Evolutionary conservation across 805 yeast genomes (phyloP), one percentile per base, ranked within the genome.

Genomic region (Candida silvatica): DNA sequence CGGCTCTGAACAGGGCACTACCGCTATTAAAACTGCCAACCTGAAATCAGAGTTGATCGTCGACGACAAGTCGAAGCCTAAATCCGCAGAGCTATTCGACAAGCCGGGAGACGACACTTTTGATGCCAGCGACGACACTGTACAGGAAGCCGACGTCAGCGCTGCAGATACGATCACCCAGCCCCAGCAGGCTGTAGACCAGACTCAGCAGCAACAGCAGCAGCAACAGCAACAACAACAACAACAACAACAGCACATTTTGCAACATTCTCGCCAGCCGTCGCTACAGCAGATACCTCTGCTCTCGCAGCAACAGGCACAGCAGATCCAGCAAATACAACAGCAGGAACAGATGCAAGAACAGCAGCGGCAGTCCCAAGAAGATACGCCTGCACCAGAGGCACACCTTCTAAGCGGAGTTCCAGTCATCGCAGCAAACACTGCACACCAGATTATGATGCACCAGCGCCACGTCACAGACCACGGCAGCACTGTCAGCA

Each of bases 291-390:
- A 7, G 12, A 7, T 8, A 22, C 24, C 24, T 22, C 11, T 7
- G 12, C 7, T 12, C 11, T 22, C 24, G 24, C 24, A 22, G 24
- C 58, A 52, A 35, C 57, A 53, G 27, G 56, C 48, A 31, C 61
- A 48, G 22, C 56, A 43, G 23, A 48, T 45, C 28, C 57, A 42
- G 29, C 56, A 42, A 34, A 54, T 45, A 20, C 58, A 43, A 27
- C 52, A 48, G 33, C 41, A 54, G 36, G 41, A 29, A 37, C 45
- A 37, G 40, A 44, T 38, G 32, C 45, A 44, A 16, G 54, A 49
- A 27, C 29, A 35, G 24, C 39, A 35, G 27, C 46, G 36, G 37
- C 50, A 46, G 18, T 49, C 40, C n/a, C 48, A 38, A 36, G 46
- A 51, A 36, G n/a, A n/a, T n/a, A 8, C 12, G 12, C 24, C 24